Base-by-base conservation (phyloP, 169 alveolate species). In the Cryptosporidium sp. region DNA sequence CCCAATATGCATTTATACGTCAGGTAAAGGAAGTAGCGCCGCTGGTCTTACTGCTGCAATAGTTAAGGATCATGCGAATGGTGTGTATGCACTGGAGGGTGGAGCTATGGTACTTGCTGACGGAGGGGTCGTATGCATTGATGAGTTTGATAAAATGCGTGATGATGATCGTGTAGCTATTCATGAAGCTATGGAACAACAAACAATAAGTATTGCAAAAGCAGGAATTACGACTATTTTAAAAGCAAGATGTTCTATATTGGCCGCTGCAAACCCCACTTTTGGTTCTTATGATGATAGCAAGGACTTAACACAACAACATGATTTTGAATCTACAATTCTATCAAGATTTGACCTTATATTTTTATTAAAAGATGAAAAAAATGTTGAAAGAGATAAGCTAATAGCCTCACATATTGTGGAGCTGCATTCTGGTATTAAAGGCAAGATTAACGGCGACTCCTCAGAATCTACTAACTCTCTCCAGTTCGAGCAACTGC, bases 131-230 rank as follows among this genome's bases (percentile, higher is more conserved):
- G 99, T 98, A 5, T 99, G 99, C 91, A 98, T 99, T 39, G 99
- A 99, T 93, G 99, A 99, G 94, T 99, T 99, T 93, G 99, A 99
- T 93, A 99, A 99, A 94, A 99, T 98, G 99, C 94, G 99, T 84
- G 97, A 98, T 45, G 98, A 98, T 87, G 99, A 99, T 91, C 97
- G 99, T 73, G 99, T 98, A 4, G 99, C 99, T 80, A 99, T 99
- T 85, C 99, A 99, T 91, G 99, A 99, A 92, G 99, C 99, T 23
- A 99, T 99, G 99, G 99, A 99, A 92, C 99, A 99, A 94, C 99
- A 98, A 93, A 99, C 99, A 8, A 98, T 99, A 33, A 96, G 99
- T 37, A 97, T 99, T 75, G 99, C 99, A 7, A 99, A 99, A 94
- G 99, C 99, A 10, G 99, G 99, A 33, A 98, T 99, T 86, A 99